Conservation (phyloP, 2,329 filamentous ascomycete species). For the Rhinocladiella similis region DNA sequence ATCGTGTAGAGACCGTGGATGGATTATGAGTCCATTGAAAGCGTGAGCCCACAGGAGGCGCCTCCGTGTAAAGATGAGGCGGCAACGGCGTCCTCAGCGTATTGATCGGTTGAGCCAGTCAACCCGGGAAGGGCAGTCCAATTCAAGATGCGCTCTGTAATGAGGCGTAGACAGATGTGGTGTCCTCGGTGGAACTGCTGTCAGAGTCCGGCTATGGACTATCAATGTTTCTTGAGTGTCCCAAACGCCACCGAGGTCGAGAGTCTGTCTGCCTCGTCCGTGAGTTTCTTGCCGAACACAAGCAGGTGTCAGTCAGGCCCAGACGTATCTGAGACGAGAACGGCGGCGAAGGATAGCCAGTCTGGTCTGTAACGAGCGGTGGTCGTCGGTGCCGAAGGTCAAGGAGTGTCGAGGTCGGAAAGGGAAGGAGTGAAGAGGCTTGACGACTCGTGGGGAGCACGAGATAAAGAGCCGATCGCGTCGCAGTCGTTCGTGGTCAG, state of each 20-base stretch:
- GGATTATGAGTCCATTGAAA: slow-evolving; percentile 14
- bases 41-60: neutral
- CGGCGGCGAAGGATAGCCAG: slow-evolving; percentile 1
- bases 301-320: slow-evolving; percentile 1
- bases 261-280: slow-evolving; percentile 10
- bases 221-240: neutral
- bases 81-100: neutral
- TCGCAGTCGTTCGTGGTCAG: slow-evolving; percentile 1
- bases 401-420: slow-evolving; percentile 11
- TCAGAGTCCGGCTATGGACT: no score
- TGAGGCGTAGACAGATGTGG: no score
- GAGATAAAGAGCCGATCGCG: slow-evolving; percentile 12
- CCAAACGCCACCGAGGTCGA: neutral
- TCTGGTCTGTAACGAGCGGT: slow-evolving; percentile 9
- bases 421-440: slow-evolving; percentile 5
- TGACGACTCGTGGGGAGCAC: slow-evolving; percentile 6
- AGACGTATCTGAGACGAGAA: slow-evolving; percentile 13
- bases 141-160: neutral
- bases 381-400: neutral
- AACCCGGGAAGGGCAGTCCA: slow-evolving; percentile 5
- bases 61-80: neutral
- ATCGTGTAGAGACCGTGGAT: neutral
- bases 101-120: slow-evolving; percentile 12
- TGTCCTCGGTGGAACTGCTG: no score
- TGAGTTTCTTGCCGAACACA: neutral